Evolutionary conservation across 2,329 filamentous ascomycete species (phyloP).

Genomic region (Purpureocillium takamizusanense): DNA sequence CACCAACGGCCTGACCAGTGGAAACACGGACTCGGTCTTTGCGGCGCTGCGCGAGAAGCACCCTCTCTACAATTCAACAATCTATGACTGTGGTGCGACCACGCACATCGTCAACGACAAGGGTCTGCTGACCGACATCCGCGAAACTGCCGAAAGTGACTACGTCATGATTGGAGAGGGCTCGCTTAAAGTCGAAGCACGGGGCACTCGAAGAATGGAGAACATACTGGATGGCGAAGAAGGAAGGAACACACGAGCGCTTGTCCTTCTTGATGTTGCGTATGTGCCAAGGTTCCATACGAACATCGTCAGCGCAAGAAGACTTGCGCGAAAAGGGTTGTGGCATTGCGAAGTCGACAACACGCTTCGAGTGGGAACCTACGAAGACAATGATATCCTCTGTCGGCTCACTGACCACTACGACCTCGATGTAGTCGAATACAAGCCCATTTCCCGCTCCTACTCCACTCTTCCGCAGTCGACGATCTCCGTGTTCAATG

Average conservation of each 20-base stretch:
- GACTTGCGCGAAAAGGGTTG: background rate
- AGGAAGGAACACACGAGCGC: background rate
- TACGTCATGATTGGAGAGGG: background rate
- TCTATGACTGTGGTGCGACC: no score
- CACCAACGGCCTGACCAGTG: no score
- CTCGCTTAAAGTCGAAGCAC: background rate
- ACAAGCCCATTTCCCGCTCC: background rate
- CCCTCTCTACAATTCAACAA: no score
- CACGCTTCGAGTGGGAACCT: background rate
- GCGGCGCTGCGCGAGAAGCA: no score
- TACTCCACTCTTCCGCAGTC: background rate
- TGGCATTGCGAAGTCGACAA: background rate
- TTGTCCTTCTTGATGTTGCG: background rate
- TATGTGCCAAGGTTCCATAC: background rate
- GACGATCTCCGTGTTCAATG: background rate
- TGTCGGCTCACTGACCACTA: background rate
- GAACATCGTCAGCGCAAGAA: background rate
- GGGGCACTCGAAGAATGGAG: background rate
- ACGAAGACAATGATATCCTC: background rate
- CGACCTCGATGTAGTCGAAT: background rate
- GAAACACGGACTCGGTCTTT: no score
- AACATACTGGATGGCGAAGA: background rate
- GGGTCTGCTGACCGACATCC: background rate
- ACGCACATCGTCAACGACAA: no score
- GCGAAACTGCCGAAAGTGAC: background rate